Percentiles rank a stretch among this genome's conserved stretches.
Conservation (phyloP, 1,284 basidiomycete genomes). For the Lentinus polychrous region DNA sequence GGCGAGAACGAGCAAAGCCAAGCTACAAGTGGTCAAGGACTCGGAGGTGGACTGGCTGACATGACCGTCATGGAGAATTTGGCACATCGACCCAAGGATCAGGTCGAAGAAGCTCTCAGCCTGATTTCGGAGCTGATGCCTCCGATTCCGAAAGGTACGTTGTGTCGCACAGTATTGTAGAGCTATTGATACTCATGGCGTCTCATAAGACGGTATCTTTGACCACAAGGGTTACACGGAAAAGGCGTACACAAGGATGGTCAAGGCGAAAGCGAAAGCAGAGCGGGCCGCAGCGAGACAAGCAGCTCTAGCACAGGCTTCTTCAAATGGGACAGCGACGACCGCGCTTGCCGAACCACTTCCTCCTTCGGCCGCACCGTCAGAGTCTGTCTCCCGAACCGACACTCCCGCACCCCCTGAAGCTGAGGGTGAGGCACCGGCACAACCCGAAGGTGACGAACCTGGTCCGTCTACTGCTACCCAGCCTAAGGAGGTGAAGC, state of each 20-base stretch:
- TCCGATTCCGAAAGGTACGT: constrained; percentile 79
- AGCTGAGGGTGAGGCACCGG: constrained; percentile 22
- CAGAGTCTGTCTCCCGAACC: constrained; percentile 15
- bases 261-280: constrained; percentile 73
- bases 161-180: constrained; percentile 2
- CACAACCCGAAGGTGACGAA: constrained; percentile 26
- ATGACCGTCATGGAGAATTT: constrained; percentile 98
- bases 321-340: constrained; percentile 9
- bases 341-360: constrained; percentile 11
- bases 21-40: constrained; percentile 57
- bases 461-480: constrained; percentile 25
- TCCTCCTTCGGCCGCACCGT: neutral
- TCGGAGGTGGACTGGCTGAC: constrained; percentile 83
- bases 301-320: constrained; percentile 19
- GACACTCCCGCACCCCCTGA: constrained; percentile 26
- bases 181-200: constrained; percentile 8
- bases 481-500: constrained; percentile 30
- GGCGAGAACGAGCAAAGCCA: constrained; percentile 59
- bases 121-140: constrained; percentile 88
- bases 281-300: constrained; percentile 65
- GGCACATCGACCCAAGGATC: constrained; percentile 93
- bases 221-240: constrained; percentile 88
- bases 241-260: constrained; percentile 67
- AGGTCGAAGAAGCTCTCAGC: constrained; percentile 87
- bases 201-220: constrained; percentile 77